Percentiles rank a stretch among this genome's conserved stretches.
Evolutionary conservation across 2,329 filamentous ascomycete species (phyloP).

Genomic region (Stenocarpella maydis): DNA sequence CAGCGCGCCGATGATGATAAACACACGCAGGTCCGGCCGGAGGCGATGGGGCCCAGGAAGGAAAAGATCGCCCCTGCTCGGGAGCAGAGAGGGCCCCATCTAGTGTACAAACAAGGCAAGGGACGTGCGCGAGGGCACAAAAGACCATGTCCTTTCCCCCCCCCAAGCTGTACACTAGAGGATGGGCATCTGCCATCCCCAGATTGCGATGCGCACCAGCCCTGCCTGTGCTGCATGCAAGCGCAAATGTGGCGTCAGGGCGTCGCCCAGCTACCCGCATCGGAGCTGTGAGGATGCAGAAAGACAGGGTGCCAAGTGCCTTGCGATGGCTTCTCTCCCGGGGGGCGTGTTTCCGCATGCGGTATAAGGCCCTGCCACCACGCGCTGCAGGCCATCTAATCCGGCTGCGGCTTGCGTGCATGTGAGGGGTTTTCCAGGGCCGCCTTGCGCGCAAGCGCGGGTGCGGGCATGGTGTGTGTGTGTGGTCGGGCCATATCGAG

Average conservation of each 20-base stretch:
- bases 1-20: constrained; percentile 6
- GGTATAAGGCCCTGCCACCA: not conserved
- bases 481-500: constrained; percentile 14
- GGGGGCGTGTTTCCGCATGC: no score
- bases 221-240: not conserved
- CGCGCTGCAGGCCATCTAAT: not conserved
- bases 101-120: not conserved
- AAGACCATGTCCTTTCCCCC: not conserved
- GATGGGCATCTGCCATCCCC: constrained; percentile 16
- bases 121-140: no score
- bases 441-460: constrained; percentile 6
- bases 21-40: not conserved
- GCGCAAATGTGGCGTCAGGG: constrained; percentile 7
- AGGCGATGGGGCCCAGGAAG: not conserved
- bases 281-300: constrained; percentile 1
- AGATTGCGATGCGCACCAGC: constrained; percentile 5
- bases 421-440: constrained; percentile 1
- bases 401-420: not conserved
- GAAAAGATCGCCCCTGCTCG: not conserved
- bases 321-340: no score
- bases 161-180: not conserved
- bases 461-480: not conserved
- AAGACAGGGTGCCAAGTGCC: no score
- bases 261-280: not conserved
- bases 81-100: not conserved